phyloP scores from a whole-genome alignment of 345 rosid species.

The Kernera saxatilis region DNA sequence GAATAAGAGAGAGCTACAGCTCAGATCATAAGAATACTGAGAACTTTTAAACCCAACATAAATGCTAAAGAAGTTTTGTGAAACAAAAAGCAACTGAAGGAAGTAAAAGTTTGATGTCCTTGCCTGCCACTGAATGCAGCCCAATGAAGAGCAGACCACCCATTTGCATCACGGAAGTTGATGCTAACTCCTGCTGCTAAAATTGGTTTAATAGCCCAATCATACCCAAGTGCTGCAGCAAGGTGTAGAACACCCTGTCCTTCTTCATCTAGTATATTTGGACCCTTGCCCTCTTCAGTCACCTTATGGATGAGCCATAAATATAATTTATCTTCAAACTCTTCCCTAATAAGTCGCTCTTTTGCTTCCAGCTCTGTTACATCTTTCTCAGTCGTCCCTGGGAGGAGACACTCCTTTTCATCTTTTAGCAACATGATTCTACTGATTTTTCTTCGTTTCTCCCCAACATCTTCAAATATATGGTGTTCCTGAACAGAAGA shows the following conservation, averaged over 20 bases:
- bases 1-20: background rate
- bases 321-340: constrained; percentile 59
- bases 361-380: constrained; percentile 27
- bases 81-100: background rate
- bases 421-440: constrained; percentile 61
- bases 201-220: constrained; percentile 78
- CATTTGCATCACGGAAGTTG: constrained; percentile 81
- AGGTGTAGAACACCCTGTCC: constrained; percentile 89
- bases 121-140: constrained; percentile 89
- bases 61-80: background rate
- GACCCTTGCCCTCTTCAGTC: constrained; percentile 74
- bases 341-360: constrained; percentile 43
- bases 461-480: constrained; percentile 38
- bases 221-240: constrained; percentile 81
- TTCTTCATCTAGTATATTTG: constrained; percentile 52
- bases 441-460: constrained; percentile 44
- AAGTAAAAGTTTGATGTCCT: constrained; percentile 27
- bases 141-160: constrained; percentile 99
- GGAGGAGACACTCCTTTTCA: constrained; percentile 48
- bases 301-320: constrained; percentile 72
- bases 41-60: background rate
- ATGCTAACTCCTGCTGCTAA: constrained; percentile 69
- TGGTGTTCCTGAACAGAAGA: constrained; percentile 29
- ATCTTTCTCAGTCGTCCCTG: constrained; percentile 12
- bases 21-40: background rate